Conservation (phyloP, 352 stramenopile genomes). For the Peronospora farinosa region DNA sequence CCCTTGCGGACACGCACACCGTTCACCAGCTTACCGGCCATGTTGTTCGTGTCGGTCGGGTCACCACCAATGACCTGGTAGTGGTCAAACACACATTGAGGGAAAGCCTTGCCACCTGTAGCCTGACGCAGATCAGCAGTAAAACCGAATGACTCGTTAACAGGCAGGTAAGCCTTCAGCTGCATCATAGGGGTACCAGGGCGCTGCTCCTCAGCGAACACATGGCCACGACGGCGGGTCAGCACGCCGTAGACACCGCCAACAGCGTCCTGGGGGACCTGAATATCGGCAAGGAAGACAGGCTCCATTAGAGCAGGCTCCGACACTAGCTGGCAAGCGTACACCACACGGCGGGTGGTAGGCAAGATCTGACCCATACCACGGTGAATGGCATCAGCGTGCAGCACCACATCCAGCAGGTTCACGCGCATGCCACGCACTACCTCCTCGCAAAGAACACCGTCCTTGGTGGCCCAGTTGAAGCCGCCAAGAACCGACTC, state of each 20-base stretch:
- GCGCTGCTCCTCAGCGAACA: constrained; percentile 98
- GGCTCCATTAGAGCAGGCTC: constrained; percentile 96
- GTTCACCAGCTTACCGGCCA: constrained; percentile 93
- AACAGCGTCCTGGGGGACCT: constrained; percentile 96
- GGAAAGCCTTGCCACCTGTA: constrained; percentile 99
- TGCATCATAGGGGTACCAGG: constrained; percentile 98
- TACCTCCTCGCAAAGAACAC: constrained; percentile 97
- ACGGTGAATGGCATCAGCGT: constrained; percentile 99
- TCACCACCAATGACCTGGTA: constrained; percentile 95
- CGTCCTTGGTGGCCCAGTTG: constrained; percentile 97
- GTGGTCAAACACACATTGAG: constrained; percentile 99
- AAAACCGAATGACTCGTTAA: constrained; percentile 99
- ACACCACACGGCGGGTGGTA: constrained; percentile 96
- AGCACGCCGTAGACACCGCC: constrained; percentile 99
- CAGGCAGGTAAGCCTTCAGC: constrained; percentile 98
- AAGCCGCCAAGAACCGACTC: constrained; percentile 98
- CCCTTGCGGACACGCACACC: constrained; percentile 97
- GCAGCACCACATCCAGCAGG: constrained; percentile 98
- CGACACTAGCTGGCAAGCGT: constrained; percentile 94
- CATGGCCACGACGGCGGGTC: constrained; percentile 96
- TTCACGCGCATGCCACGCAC: constrained; percentile 97
- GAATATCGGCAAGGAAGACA: constrained; percentile 98
- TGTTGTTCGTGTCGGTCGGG: constrained; percentile 87
- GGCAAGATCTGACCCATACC: constrained; percentile 99
- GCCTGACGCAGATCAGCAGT: constrained; percentile 95